These are phyloP conservation scores for Iberis pinnata DNA, from an alignment of 345 rosid species.

Conservation along the genomic window DNA sequence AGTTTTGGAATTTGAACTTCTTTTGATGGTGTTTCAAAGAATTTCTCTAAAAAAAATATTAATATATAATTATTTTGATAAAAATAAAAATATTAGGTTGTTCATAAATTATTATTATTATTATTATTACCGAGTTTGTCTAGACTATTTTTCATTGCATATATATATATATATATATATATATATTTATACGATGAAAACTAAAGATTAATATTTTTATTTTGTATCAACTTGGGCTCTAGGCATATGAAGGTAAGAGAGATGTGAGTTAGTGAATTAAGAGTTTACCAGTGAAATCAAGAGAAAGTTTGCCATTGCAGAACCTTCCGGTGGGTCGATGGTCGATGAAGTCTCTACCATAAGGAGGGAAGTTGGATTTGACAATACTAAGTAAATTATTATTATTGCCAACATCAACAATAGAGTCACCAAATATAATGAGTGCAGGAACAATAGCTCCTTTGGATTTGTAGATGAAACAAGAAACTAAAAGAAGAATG, in stretches of 20 bases:
- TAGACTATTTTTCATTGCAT: too few species aligned
- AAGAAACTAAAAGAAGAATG: slow-evolving; percentile 18
- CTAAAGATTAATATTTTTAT: too few species aligned
- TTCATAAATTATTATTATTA: too few species aligned
- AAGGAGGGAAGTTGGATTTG: slow-evolving; percentile 85
- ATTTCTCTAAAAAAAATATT: too few species aligned
- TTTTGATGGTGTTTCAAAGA: too few species aligned
- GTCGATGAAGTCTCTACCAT: slow-evolving; percentile 73
- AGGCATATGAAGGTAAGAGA: slow-evolving; percentile 1
- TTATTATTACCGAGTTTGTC: too few species aligned
- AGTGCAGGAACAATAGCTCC: slow-evolving; percentile 74
- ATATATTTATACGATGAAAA: too few species aligned
- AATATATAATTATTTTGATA: too few species aligned
- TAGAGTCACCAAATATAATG: slow-evolving; percentile 82
- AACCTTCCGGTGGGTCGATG: slow-evolving; percentile 83
- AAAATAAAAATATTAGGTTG: too few species aligned
- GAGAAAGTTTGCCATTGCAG: slow-evolving; percentile 80
- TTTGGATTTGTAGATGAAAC: slow-evolving; percentile 21
- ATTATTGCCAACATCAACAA: slow-evolving; percentile 87
- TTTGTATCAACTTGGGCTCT: too few species aligned
- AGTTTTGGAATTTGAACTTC: too few species aligned
- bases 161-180: too few species aligned
- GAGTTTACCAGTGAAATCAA: slow-evolving; percentile 60
- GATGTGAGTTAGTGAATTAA: neutral
- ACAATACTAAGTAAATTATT: slow-evolving; percentile 53